Evolutionary conservation across 306 rosid species (phyloP).

Genomic region (Quercus alba): DNA sequence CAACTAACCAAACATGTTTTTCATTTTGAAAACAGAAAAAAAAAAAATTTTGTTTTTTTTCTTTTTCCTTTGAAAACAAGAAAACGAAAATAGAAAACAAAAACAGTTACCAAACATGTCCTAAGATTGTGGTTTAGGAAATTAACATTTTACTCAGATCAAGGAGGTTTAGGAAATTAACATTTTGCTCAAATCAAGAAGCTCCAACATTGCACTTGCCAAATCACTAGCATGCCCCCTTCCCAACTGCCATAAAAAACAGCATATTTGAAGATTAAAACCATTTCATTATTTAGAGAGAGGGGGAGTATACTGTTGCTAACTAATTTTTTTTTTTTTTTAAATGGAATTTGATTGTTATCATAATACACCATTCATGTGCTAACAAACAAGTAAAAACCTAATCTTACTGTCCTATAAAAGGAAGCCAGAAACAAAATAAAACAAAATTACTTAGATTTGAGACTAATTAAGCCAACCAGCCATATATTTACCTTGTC

Average conservation of each 20-base stretch:
- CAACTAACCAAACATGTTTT: too few relatives aligned
- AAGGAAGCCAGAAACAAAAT: background rate
- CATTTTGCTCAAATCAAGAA: constrained; percentile 98
- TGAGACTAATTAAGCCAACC: constrained; percentile 23
- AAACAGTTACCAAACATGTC: too few relatives aligned
- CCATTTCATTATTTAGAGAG: background rate
- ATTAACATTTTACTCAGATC: constrained; percentile 98
- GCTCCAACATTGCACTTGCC: constrained; percentile 98
- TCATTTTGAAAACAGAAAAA: too few relatives aligned
- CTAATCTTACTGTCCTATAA: background rate
- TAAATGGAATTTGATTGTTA: background rate
- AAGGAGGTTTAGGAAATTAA: constrained; percentile 94
- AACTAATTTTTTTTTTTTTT: background rate
- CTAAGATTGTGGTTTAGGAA: constrained; percentile 89
- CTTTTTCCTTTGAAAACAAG: too few relatives aligned
- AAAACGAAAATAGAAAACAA: too few relatives aligned
- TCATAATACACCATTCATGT: background rate
- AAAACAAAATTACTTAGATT: constrained; percentile 8
- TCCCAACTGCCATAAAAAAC: constrained; percentile 70
- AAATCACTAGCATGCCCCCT: constrained; percentile 99
- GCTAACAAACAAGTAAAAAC: constrained; percentile 7
- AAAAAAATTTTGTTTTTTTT: too few relatives aligned
- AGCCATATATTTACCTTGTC: constrained; percentile 68
- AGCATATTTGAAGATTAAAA: constrained; percentile 19
- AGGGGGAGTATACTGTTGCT: background rate